Evolutionary conservation across 2,329 filamentous ascomycete species (phyloP).

Genomic region (Huntiella savannae): DNA sequence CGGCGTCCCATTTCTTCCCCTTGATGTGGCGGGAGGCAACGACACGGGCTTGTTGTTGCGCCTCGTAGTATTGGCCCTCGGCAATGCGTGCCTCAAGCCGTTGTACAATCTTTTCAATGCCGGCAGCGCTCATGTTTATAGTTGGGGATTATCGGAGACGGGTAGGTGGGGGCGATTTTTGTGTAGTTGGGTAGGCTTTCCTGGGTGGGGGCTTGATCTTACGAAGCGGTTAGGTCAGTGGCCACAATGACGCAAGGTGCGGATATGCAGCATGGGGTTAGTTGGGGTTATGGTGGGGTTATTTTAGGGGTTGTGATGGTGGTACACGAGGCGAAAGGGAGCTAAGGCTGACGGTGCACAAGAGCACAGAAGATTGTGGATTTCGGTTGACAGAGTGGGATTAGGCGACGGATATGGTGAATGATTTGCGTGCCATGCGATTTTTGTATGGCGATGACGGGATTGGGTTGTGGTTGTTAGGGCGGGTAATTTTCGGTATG

Average conservation of each 20-base stretch:
- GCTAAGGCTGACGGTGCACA: background rate
- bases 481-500: no score
- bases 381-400: no score
- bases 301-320: background rate
- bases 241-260: background rate
- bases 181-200: background rate
- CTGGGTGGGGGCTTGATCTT: background rate
- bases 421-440: no score
- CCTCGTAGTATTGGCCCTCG: constrained; percentile 91
- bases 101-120: constrained; percentile 38
- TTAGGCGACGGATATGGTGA: no score
- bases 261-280: background rate
- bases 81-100: constrained; percentile 69
- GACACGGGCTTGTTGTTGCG: constrained; percentile 92
- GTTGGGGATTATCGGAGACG: background rate
- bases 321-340: background rate
- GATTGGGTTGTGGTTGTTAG: background rate
- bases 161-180: background rate
- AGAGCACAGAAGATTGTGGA: background rate
- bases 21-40: constrained; percentile 91
- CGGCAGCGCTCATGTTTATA: constrained; percentile 18
- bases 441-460: no score
- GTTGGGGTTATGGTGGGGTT: background rate
- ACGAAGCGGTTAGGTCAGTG: background rate
- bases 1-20: constrained; percentile 61